Evolutionary conservation across 208 protist species (phyloP).

Genomic region (Trypanosoma congolense): DNA sequence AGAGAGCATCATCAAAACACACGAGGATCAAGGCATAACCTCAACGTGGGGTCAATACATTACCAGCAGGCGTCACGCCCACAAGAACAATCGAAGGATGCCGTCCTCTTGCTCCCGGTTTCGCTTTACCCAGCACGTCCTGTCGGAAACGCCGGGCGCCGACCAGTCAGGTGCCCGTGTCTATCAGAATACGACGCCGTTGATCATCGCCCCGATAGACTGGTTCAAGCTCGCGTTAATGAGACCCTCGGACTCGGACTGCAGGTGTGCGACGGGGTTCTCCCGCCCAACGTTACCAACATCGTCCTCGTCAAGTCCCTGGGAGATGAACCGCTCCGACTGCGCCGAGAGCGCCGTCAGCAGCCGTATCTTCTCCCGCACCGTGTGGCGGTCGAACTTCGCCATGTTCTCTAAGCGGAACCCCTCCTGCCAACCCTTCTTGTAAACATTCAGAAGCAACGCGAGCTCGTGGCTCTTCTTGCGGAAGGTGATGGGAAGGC

Average conservation of each 20-base stretch:
- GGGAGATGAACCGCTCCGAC: slow-evolving; percentile 78
- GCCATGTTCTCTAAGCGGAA: slow-evolving; percentile 84
- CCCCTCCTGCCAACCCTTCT: slow-evolving; percentile 98
- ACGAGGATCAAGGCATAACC: too few relatives aligned
- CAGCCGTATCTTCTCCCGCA: slow-evolving; percentile 63
- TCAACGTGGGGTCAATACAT: neutral
- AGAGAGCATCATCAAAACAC: too few relatives aligned
- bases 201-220: slow-evolving; percentile 85
- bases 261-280: slow-evolving; percentile 78
- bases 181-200: slow-evolving; percentile 78
- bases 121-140: too few relatives aligned
- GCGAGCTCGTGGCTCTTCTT: slow-evolving; percentile 99
- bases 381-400: slow-evolving; percentile 55
- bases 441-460: slow-evolving; percentile 99
- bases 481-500: slow-evolving; percentile 98
- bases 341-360: slow-evolving; percentile 68
- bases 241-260: slow-evolving; percentile 67
- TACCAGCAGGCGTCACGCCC: neutral
- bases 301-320: slow-evolving; percentile 84
- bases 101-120: too few relatives aligned
- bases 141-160: too few relatives aligned
- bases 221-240: slow-evolving; percentile 80
- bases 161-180: neutral
- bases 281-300: slow-evolving; percentile 76
- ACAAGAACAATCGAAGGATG: too few relatives aligned